These are phyloP conservation scores for Aurantiochytrium sp. DNA, from an alignment of 108 stramenopile genomes.

Conservation along the genomic window DNA sequence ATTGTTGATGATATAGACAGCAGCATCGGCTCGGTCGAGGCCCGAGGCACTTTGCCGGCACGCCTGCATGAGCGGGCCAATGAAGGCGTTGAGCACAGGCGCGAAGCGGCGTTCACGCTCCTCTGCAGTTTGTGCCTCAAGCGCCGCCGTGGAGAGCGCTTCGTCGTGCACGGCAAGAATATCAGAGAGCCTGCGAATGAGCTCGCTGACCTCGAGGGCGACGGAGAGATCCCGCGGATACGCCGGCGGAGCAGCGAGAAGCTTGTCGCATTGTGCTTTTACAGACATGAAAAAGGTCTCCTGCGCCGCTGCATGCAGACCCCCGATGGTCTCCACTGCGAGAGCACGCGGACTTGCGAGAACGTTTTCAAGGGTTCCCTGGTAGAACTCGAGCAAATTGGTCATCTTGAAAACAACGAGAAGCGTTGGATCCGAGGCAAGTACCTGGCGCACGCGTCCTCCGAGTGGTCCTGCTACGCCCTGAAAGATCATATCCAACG, in stretches of 20 bases:
- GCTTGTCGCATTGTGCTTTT: neutral
- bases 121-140: neutral
- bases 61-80: neutral
- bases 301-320: neutral
- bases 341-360: neutral
- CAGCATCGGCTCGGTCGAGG: neutral
- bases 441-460: neutral
- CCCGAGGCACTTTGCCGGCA: neutral
- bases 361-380: neutral
- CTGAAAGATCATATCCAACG: neutral
- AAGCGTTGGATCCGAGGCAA: neutral
- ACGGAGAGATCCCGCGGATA: constrained; percentile 7
- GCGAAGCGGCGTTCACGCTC: neutral
- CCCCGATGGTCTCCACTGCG: neutral
- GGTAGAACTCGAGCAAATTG: neutral
- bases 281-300: neutral
- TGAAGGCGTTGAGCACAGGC: neutral
- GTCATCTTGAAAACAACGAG: neutral
- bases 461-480: neutral
- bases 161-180: neutral
- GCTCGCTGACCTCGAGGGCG: neutral
- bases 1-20: constrained; percentile 4
- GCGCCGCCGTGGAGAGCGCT: neutral
- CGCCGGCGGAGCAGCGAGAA: neutral
- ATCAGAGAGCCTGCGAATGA: neutral